Conservation (phyloP, 2,329 filamentous ascomycete genomes). For the Trichoderma aggressivum region DNA sequence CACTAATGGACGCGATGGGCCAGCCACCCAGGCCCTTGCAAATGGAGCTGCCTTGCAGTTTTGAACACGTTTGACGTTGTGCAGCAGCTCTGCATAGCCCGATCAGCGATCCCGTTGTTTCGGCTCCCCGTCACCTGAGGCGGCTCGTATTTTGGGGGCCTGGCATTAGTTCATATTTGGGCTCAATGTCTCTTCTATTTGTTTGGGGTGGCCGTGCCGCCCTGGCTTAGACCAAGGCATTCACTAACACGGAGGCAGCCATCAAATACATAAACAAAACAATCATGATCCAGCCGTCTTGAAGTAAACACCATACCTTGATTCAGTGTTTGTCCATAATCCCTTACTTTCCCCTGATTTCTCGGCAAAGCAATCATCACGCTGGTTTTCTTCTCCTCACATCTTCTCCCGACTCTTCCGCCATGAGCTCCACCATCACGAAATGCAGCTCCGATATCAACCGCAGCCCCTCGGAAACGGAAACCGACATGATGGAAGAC, state of each 20-base stretch:
- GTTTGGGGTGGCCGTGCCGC: not conserved
- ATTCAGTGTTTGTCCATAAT: not conserved
- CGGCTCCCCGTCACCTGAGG: not conserved
- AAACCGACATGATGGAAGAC: not conserved
- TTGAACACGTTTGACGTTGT: not conserved
- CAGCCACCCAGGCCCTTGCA: constrained; percentile 3
- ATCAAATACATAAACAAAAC: not conserved
- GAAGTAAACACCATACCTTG: not conserved
- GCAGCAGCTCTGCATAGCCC: constrained; percentile 1
- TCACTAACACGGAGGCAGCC: constrained; percentile 4
- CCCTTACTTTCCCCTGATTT: not conserved
- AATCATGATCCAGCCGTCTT: not conserved
- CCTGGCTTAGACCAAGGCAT: not conserved
- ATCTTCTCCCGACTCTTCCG: not conserved
- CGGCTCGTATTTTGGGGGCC: not conserved
- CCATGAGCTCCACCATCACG: not conserved
- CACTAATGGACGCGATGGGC: not conserved
- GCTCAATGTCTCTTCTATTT: not conserved
- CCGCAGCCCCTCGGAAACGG: constrained; percentile 1
- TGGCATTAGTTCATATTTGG: not conserved
- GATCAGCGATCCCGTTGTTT: not conserved
- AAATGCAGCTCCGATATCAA: not conserved
- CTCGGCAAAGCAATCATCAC: not conserved
- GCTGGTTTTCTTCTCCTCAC: not conserved
- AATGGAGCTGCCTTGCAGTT: constrained; percentile 12